These are phyloP conservation scores for Dioscorea cayenensis DNA, from an alignment of 116 monocot genomes.

Conservation along the genomic window DNA sequence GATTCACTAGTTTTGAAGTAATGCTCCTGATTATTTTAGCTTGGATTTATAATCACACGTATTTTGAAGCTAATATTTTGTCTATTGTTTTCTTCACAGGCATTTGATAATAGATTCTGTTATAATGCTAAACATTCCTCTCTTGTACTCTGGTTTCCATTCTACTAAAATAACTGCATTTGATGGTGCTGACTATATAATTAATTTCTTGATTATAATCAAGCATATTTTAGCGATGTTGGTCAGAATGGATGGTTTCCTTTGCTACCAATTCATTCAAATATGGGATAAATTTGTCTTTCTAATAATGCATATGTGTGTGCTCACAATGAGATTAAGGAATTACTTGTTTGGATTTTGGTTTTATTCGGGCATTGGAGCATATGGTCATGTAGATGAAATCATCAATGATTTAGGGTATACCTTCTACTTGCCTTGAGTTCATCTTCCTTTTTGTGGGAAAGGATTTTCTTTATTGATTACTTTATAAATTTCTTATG, in stretches of 20 bases:
- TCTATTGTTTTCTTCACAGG: constrained; percentile 43
- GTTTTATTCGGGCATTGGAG: constrained; percentile 75
- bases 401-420: constrained; percentile 98
- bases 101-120: constrained; percentile 94
- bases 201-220: too few relatives aligned
- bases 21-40: too few relatives aligned
- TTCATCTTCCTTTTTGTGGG: background rate
- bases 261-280: too few relatives aligned
- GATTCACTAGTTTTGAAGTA: too few relatives aligned
- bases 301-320: background rate
- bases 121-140: constrained; percentile 97
- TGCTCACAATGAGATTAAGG: background rate
- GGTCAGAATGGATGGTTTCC: background rate
- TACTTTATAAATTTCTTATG: background rate
- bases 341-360: background rate
- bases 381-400: constrained; percentile 83
- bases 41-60: background rate
- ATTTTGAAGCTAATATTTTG: background rate
- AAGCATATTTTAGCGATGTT: background rate
- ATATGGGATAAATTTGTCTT: background rate
- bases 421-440: background rate
- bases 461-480: background rate
- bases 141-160: constrained; percentile 53
- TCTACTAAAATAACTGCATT: background rate
- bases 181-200: background rate